These are phyloP conservation scores for Carallia brachiata DNA, from an alignment of 345 rosid genomes.

Conservation along the genomic window DNA sequence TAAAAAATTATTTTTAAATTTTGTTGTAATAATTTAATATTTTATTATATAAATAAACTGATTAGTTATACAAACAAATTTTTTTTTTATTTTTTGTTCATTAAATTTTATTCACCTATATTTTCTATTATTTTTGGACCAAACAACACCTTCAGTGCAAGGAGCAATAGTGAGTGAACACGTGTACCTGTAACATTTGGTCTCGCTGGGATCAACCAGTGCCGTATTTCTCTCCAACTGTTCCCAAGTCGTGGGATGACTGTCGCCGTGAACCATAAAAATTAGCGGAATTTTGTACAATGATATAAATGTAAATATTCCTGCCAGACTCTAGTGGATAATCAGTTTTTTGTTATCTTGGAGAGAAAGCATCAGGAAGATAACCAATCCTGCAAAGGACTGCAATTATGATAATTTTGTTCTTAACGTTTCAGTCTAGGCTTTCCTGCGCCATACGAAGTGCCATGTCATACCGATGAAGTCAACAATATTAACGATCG, in stretches of 20 bases:
- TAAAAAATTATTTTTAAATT: too few species aligned
- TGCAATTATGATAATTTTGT: constrained; percentile 46
- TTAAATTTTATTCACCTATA: too few species aligned
- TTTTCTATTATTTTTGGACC: constrained; percentile 44
- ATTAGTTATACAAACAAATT: too few species aligned
- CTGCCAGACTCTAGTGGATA: background rate
- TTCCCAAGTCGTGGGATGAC: constrained; percentile 18
- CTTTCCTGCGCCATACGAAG: constrained; percentile 67
- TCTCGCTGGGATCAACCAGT: constrained; percentile 44
- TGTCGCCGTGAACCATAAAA: constrained; percentile 29
- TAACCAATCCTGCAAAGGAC: constrained; percentile 43
- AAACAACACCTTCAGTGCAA: constrained; percentile 70
- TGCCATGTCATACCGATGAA: constrained; percentile 56
- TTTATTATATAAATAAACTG: too few species aligned
- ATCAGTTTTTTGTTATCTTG: constrained; percentile 32
- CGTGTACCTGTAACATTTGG: constrained; percentile 5
- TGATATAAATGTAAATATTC: background rate
- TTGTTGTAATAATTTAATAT: too few species aligned
- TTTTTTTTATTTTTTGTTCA: too few species aligned
- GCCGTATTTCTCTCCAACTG: constrained; percentile 37
- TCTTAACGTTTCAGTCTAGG: constrained; percentile 38
- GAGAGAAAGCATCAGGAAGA: constrained; percentile 45
- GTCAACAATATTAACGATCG: background rate
- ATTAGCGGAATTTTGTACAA: background rate
- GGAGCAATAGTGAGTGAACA: constrained; percentile 77